Base-by-base conservation (phyloP, 2,329 filamentous ascomycete genomes). In the Dryadomyces quercus-mongolicae region DNA sequence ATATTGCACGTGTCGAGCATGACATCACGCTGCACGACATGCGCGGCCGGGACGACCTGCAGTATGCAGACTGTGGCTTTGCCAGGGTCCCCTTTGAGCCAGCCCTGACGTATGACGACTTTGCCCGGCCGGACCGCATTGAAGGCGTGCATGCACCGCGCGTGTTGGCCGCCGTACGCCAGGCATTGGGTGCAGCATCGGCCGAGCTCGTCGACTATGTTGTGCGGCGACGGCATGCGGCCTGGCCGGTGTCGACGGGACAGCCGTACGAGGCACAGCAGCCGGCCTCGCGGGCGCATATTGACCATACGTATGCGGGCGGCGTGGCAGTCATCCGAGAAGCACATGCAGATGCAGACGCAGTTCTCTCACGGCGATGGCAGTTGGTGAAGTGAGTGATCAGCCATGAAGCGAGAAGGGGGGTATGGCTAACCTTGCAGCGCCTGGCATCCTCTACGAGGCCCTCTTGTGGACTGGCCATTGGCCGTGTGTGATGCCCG, bases 261-360 rank as follows among this genome's bases (percentile, higher is more conserved):
- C 22, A 53, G 51, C 55, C 56, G 12, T 58, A 58, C 22, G 44
- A 52, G 2, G 51, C 51, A n/a, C 56, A 58, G 53, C 56, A 58
- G 51, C 56, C 56, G 51, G 56, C 56, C 9, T 58, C 57, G 18
- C 55, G 57, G 18, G 57, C 57, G 1, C 57, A 58, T 42, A 58
- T 58, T 15, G 57, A 58, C 53, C 57, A 58, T 40, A 55, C 57
- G 5, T 73, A 75, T 49, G 60, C 60, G 16, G 57, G 57, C 34
- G 74, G 75, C 5, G 66, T 82, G 6, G 79, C 76, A 0, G 72
- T 84, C 2, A 67, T 79, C 16, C 76, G 77, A 51, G 80, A 82
- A 65, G 78, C 74, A 2, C 56, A 56, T 15, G 49, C 48, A 1
- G 49, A 50, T 1, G 56, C 56, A 3, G 52, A 56, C 0, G 49